phyloP scores from a whole-genome alignment of 805 yeast genomes.

The Kluyveromyces aestuarii region DNA sequence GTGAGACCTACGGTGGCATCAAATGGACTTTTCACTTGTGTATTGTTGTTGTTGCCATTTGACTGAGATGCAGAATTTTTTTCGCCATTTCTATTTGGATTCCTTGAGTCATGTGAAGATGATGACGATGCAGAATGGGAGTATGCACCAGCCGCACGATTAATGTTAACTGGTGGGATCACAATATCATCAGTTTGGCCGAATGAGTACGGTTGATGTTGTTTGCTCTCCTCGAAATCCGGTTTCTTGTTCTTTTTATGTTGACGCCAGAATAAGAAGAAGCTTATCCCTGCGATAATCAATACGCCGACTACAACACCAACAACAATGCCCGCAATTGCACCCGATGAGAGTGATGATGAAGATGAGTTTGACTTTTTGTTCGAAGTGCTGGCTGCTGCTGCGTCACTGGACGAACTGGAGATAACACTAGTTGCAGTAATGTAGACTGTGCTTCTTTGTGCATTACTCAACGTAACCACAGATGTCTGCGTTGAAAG shows the following conservation, averaged over 20 bases:
- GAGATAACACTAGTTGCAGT: constrained; percentile 22
- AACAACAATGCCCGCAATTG: constrained; percentile 54
- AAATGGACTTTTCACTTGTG: neutral
- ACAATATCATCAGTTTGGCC: constrained; percentile 25
- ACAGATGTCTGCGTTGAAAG: constrained; percentile 18
- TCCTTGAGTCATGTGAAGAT: neutral
- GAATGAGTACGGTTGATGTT: constrained; percentile 28
- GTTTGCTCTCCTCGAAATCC: constrained; percentile 35
- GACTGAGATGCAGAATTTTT: constrained; percentile 10
- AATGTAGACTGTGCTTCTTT: constrained; percentile 15
- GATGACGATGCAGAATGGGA: constrained; percentile 2
- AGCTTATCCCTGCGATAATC: constrained; percentile 31
- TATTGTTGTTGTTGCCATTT: neutral
- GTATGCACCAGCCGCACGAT: constrained; percentile 5
- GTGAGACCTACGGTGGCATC: neutral
- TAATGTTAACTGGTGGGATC: constrained; percentile 11
- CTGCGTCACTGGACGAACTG: constrained; percentile 5
- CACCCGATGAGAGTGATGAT: constrained; percentile 31
- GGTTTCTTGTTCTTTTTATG: constrained; percentile 29
- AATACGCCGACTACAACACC: constrained; percentile 40
- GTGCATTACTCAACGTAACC: constrained; percentile 13
- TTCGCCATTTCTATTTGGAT: neutral
- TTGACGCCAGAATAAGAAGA: constrained; percentile 36
- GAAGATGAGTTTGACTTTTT: constrained; percentile 4
- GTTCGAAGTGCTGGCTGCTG: constrained; percentile 1